Evolutionary conservation across 352 stramenopile species (phyloP), one percentile per base, ranked within the genome.

Genomic region (Bremia lactucae): DNA sequence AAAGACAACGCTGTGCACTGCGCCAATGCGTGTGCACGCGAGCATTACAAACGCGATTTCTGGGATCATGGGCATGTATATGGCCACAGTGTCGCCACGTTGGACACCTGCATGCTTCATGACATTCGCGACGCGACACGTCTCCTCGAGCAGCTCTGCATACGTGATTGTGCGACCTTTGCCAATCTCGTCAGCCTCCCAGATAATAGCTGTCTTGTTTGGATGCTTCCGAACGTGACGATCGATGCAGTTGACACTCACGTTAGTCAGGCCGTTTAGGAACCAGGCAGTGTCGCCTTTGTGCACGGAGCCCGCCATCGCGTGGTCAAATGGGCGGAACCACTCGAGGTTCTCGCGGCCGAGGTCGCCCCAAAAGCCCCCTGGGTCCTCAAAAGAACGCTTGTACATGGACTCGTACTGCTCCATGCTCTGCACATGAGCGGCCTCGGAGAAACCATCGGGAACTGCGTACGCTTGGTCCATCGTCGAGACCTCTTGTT

Each of bases 51-150:
- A 96, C n/a, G 88, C 89, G 4, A 95, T 68, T 62, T 99, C 95
- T 6, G 95, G 95, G 37, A 99, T 96, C 96, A 99, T 99, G 23
- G 96, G 96, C 95, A 99, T 97, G 75, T 99, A 99, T 23, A 98
- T 83, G 13, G 92, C 96, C 3, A 98, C 95, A 8, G 92, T 85
- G 72, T 98, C 95, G 4, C 95, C 94, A 56, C 96, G 81, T 41
- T 65, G 64, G n/a, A 89, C 63, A 25, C 94, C 94, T 11, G 71
- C 63, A 13, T 77, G 59, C 46, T 96, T 91, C 51, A 99, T 82
- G n/a, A 88, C 91, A 62, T 98, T 98, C 2, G 96, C 95, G 50
- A 99, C 90, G 13, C 91, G 68, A 46, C 75, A 98, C 6, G 61
- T 68, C 42, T 72, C 59, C 26, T 72, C 50, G 10, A 73, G 49